Conservation (phyloP, 129 eudicot genomes). For the Apium graveolens region DNA sequence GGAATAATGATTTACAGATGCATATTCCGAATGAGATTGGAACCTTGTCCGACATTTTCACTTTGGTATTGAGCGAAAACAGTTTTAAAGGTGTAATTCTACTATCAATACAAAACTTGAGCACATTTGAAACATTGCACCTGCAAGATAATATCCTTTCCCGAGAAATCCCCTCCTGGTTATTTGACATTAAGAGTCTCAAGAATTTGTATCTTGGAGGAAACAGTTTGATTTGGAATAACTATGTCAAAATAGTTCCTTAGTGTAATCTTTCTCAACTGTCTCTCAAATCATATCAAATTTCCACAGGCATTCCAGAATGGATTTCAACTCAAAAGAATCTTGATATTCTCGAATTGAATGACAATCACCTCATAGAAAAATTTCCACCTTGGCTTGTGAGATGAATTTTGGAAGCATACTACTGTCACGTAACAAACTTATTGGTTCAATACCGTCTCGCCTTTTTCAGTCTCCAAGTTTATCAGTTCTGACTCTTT, state of each 20-base stretch:
- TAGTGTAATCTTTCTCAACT: conserved; percentile 36
- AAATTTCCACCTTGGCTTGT: conserved; percentile 46
- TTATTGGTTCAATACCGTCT: conserved; percentile 39
- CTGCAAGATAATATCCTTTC: conserved; percentile 35
- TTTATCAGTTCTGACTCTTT: conserved; percentile 39
- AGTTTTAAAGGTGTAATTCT: conserved; percentile 32
- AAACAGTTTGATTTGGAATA: conserved; percentile 36
- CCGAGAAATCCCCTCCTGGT: conserved; percentile 46
- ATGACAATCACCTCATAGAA: conserved; percentile 33
- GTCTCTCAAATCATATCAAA: conserved; percentile 25
- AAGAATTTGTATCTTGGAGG: conserved; percentile 36
- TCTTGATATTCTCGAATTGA: conserved; percentile 34
- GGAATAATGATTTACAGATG: conserved; percentile 25
- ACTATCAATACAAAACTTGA: conserved; percentile 25
- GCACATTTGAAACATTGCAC: conserved; percentile 26
- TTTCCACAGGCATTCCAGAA: conserved; percentile 32
- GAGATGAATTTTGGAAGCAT: conserved; percentile 40
- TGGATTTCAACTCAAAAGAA: conserved; percentile 43
- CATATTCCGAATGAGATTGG: conserved; percentile 37
- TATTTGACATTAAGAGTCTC: conserved; percentile 30
- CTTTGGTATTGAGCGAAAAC: conserved; percentile 38
- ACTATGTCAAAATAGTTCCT: conserved; percentile 35
- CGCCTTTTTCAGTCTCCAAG: conserved; percentile 32
- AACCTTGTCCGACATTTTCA: conserved; percentile 21
- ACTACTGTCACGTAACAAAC: conserved; percentile 35